Percentiles rank a stretch among this genome's conserved stretches.
These are phyloP conservation scores for Chlorella sorokiniana DNA, from an alignment of 139 green algal genomes.

Conservation along the genomic window DNA sequence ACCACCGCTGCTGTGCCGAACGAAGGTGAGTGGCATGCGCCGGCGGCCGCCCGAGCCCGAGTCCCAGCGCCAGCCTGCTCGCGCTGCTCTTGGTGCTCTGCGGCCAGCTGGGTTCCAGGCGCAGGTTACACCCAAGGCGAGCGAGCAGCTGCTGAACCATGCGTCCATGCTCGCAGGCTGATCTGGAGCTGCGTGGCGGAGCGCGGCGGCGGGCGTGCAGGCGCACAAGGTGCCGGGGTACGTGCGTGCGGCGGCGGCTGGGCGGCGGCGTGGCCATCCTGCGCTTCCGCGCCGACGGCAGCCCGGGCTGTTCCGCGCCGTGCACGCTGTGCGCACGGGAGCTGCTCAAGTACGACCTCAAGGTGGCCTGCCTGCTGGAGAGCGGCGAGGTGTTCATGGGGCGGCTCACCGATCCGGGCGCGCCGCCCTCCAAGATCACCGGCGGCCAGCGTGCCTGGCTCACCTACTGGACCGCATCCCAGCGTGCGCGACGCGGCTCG, in stretches of 20 bases:
- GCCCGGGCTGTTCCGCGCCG: conserved; percentile 58
- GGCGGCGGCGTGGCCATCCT: conserved; percentile 56
- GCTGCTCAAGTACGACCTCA: conserved; percentile 59
- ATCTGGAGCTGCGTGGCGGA: conserved; percentile 50
- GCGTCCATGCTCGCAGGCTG: conserved; percentile 42
- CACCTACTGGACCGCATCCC: conserved; percentile 2
- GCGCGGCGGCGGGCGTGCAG: conserved; percentile 52
- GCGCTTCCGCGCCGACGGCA: conserved; percentile 60
- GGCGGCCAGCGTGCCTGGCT: conserved; percentile 25
- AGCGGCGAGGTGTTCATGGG: conserved; percentile 21
- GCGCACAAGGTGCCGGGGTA: conserved; percentile 54
- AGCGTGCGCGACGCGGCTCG: neutral
- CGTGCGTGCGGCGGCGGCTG: conserved; percentile 68
- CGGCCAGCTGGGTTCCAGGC: neutral
- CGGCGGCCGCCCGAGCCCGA: neutral
- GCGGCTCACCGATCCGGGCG: conserved; percentile 11
- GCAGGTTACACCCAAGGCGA: neutral
- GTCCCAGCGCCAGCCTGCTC: neutral
- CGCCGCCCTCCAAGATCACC: conserved; percentile 5
- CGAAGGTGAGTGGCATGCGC: conserved; percentile 7
- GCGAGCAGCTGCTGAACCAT: neutral
- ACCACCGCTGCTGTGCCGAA: conserved; percentile 27
- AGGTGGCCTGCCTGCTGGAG: conserved; percentile 41
- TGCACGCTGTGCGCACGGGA: conserved; percentile 64
- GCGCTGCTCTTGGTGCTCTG: neutral